Base-by-base conservation (phyloP, 257 asterid species). In the Gentiana dahurica region DNA sequence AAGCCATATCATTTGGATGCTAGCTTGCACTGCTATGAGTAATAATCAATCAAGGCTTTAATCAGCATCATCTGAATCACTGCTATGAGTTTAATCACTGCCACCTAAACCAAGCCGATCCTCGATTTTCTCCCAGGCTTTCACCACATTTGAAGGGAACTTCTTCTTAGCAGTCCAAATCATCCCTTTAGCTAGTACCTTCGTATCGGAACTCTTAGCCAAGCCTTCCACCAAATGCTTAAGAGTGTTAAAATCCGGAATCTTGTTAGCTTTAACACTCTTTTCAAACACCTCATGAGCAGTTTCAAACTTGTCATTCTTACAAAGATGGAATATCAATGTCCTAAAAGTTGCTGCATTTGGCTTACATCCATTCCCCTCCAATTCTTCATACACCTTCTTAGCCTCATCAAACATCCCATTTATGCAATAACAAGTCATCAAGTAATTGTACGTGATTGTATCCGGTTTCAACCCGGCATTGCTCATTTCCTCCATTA, bases 391-490 rank as follows among this genome's bases (percentile, higher is more conserved):
- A 46, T 74, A 90, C 7, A 81, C 89, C 85, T 76, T 64, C 47
- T 68, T 60, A 4, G 95, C 98, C 60, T 84, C 92, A 63, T 84
- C 86, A 69, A 84, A 70, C 89, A 67, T 79, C 41, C 76, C 80
- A 52, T 75, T 84, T 56, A 36, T 48, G 60, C 79, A 77, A 63
- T 87, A 84, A 71, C 82, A 65, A 54, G 83, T 84, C 66, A 90
- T 75, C 85, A 90, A 72, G 71, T 82, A 90, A 72, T 81, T 84
- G 51, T 68, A 83, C 55, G 71, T 84, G 54, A 81, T 73, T 0
- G 71, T 58, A 54, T 90, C 95, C 0, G 92, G 96, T 59, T 73
- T 68, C 41, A 90, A 55, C 60, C 82, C 95, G 0, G 57, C 63
- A 54, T 51, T 65, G 39, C 55, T 59, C 91, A 90, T 81, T 62